Evolutionary conservation across 2,329 filamentous ascomycete genomes (phyloP).

Genomic region (Fusarium bactridioides): DNA sequence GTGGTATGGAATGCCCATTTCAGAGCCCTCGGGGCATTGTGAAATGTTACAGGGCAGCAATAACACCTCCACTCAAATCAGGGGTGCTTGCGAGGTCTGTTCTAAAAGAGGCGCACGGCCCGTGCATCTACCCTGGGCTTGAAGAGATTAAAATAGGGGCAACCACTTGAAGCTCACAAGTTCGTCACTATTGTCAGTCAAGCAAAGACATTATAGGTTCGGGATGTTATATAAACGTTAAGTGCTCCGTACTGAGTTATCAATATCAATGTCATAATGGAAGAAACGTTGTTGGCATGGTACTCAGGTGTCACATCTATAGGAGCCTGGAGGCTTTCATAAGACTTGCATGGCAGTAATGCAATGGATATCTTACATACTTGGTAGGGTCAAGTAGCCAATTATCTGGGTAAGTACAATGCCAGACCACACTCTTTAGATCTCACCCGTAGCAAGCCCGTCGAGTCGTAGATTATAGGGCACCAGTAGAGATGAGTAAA

Average conservation of each 20-base stretch:
- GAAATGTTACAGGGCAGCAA: conserved; percentile 15
- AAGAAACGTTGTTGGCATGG: neutral
- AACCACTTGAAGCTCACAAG: conserved; percentile 14
- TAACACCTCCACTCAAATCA: conserved; percentile 6
- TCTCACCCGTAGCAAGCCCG: neutral
- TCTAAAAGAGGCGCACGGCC: conserved; percentile 15
- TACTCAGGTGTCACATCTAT: neutral
- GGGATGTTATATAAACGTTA: neutral
- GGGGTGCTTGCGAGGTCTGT: conserved; percentile 3
- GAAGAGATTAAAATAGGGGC: conserved; percentile 31
- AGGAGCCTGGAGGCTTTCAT: neutral
- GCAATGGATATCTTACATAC: conserved; percentile 16
- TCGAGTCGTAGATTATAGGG: neutral
- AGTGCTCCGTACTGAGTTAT: neutral
- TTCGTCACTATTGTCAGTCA: conserved; percentile 15
- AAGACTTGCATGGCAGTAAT: conserved; percentile 12
- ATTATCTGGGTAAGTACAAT: neutral
- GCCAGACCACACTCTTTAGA: neutral
- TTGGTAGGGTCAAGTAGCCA: neutral
- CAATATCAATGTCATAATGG: neutral
- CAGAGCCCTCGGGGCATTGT: conserved; percentile 7
- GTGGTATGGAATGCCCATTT: conserved; percentile 30
- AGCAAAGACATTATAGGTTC: conserved; percentile 6
- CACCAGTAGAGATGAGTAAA: neutral
- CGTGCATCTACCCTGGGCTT: conserved; percentile 17